phyloP scores from a whole-genome alignment of 352 stramenopile species.

The Globisporangium paroecandrum region DNA sequence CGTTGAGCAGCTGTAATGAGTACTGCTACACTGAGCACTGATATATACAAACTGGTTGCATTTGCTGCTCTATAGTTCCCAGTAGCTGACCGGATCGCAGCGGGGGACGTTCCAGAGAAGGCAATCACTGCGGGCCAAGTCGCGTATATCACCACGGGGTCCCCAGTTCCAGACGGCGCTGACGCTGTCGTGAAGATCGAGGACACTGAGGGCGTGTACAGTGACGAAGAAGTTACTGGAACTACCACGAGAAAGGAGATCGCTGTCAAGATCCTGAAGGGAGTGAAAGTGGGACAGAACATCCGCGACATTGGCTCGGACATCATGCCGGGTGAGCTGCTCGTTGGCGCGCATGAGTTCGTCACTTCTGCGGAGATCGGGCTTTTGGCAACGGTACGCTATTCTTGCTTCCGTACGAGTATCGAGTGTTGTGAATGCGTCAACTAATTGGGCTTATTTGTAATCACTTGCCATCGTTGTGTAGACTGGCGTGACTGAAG shows the following conservation, averaged over 20 bases:
- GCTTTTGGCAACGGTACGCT: constrained; percentile 85
- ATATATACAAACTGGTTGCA: background rate
- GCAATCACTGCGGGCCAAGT: constrained; percentile 49
- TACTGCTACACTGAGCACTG: background rate
- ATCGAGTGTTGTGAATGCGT: background rate
- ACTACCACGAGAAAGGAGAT: constrained; percentile 22
- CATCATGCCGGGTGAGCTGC: constrained; percentile 69
- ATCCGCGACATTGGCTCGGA: constrained; percentile 92
- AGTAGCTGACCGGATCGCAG: constrained; percentile 65
- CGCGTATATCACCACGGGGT: constrained; percentile 95
- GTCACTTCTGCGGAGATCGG: constrained; percentile 90
- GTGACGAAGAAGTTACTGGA: constrained; percentile 14
- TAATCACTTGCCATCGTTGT: background rate
- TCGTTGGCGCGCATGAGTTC: constrained; percentile 69
- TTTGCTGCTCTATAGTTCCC: constrained; percentile 37
- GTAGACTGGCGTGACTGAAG: constrained; percentile 63
- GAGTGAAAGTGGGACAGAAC: constrained; percentile 51
- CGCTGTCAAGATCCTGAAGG: constrained; percentile 62
- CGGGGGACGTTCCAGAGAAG: constrained; percentile 45
- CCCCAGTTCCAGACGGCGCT: constrained; percentile 83
- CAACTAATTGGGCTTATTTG: background rate
- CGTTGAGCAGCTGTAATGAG: background rate
- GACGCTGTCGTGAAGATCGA: constrained; percentile 95
- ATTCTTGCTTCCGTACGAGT: background rate
- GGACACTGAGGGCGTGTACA: constrained; percentile 71